Evolutionary conservation across 768 basidiomycete species (phyloP).

Genomic region (Neoboletus magnificus): DNA sequence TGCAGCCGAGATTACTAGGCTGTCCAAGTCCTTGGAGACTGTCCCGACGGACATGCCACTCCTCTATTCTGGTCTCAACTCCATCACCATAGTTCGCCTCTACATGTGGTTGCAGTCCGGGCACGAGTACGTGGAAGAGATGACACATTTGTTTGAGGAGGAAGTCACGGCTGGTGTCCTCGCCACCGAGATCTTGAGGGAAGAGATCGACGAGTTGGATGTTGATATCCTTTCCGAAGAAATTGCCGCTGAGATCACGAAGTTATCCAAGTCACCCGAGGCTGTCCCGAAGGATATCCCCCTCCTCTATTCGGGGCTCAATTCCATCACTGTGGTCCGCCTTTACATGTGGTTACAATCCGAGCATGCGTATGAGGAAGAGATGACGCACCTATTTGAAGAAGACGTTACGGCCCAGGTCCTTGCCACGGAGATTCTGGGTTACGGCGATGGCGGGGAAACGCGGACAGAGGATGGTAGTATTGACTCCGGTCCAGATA

Average conservation of each 20-base stretch:
- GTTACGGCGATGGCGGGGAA: neutral
- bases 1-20: conserved; percentile 30
- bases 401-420: conserved; percentile 29
- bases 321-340: conserved; percentile 27
- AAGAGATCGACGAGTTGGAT: conserved; percentile 4
- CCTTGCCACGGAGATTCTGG: conserved; percentile 31
- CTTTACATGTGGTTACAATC: conserved; percentile 34
- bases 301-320: conserved; percentile 33
- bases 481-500: conserved; percentile 8
- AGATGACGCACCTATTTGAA: conserved; percentile 31
- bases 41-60: conserved; percentile 32
- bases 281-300: conserved; percentile 33
- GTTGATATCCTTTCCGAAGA: conserved; percentile 23
- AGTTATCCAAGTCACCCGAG: conserved; percentile 27
- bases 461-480: neutral
- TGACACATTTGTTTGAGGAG: conserved; percentile 30
- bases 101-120: conserved; percentile 35
- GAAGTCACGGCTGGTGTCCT: conserved; percentile 28
- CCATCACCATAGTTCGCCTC: conserved; percentile 29
- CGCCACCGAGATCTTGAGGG: conserved; percentile 29
- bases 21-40: conserved; percentile 27
- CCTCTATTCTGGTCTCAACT: conserved; percentile 32
- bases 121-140: conserved; percentile 29
- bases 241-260: conserved; percentile 33
- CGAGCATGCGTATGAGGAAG: conserved; percentile 30